Evolutionary conservation across 352 stramenopile species (phyloP).

Genomic region (Pythium plurisporium): DNA sequence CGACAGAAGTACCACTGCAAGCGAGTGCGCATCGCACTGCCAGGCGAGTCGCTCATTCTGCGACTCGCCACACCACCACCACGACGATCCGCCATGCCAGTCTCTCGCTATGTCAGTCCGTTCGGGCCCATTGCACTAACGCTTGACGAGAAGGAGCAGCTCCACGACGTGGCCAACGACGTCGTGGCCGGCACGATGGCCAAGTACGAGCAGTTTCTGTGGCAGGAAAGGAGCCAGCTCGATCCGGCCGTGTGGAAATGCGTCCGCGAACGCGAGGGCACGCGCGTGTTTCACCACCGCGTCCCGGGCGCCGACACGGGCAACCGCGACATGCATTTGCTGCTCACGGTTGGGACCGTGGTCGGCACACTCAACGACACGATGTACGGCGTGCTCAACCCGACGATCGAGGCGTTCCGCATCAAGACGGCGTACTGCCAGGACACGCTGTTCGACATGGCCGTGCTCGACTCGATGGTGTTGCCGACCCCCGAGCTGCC

Average conservation of each 20-base stretch:
- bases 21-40: no score
- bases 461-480: constrained; percentile 40
- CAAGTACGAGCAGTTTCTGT: constrained; percentile 42
- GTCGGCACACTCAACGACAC: constrained; percentile 43
- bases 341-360: constrained; percentile 31
- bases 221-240: constrained; percentile 27
- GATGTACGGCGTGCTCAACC: constrained; percentile 45
- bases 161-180: constrained; percentile 31
- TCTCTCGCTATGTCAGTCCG: constrained; percentile 32
- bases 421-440: constrained; percentile 46
- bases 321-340: constrained; percentile 1
- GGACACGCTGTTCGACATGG: constrained; percentile 37
- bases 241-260: constrained; percentile 35
- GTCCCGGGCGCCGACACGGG: constrained; percentile 17
- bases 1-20: no score
- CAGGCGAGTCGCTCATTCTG: no score
- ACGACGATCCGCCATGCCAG: no score
- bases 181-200: constrained; percentile 38
- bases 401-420: constrained; percentile 38
- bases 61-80: no score
- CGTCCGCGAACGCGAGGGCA: constrained; percentile 33
- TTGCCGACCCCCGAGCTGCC: constrained; percentile 32
- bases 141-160: constrained; percentile 38
- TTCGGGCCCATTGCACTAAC: constrained; percentile 41
- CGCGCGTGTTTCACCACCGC: constrained; percentile 42